A percentile compares a stretch with the other conserved stretches of the same genome.
phyloP scores from a whole-genome alignment of 129 eudicot species.

The Flaveria trinervia region DNA sequence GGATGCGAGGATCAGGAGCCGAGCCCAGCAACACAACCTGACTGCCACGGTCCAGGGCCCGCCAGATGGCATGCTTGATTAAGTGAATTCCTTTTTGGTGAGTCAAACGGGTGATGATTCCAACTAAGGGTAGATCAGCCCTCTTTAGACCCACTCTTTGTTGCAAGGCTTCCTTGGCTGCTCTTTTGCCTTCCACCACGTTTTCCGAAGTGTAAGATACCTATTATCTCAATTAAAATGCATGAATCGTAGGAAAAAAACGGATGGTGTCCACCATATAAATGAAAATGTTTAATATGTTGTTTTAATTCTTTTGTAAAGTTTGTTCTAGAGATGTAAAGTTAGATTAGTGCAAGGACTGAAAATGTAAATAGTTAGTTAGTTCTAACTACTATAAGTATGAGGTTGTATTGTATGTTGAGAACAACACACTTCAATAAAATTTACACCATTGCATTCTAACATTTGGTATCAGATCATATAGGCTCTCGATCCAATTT shows the following conservation, averaged over 20 bases:
- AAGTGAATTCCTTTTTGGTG: conserved; percentile 99
- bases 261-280: too few species aligned
- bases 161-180: conserved; percentile 95
- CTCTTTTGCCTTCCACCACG: conserved; percentile 92
- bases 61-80: conserved; percentile 97
- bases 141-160: conserved; percentile 67
- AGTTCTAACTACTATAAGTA: too few species aligned
- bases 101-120: conserved; percentile 94
- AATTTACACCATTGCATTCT: too few species aligned
- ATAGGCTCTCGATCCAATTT: too few species aligned
- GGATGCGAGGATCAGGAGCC: conserved; percentile 97
- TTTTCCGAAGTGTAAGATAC: conserved; percentile 81
- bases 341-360: too few species aligned
- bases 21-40: conserved; percentile 98
- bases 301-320: too few species aligned
- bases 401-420: too few species aligned
- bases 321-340: too few species aligned
- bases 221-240: conserved; percentile 40
- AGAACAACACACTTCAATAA: too few species aligned
- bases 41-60: conserved; percentile 78
- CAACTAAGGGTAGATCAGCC: conserved; percentile 81
- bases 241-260: not conserved
- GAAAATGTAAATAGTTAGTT: too few species aligned
- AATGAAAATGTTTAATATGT: too few species aligned
- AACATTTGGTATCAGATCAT: too few species aligned